Evolutionary conservation across 352 stramenopile species (phyloP), one percentile per base, ranked within the genome.

Genomic region (Plasmopara halstedii): DNA sequence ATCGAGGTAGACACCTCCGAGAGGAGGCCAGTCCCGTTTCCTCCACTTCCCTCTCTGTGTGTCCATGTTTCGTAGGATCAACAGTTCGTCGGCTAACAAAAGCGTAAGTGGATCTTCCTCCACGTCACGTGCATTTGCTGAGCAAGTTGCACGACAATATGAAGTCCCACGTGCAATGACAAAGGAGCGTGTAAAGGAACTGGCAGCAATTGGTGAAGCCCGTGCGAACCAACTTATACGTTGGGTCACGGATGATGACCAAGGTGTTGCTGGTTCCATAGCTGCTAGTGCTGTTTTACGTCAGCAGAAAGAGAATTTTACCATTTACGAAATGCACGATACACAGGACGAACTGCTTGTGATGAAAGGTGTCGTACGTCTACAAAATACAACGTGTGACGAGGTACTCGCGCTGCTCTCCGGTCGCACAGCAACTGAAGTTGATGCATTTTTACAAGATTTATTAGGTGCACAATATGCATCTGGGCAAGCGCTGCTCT

Each of bases 301-400:
- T 7, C 68, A 86, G 43, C 74, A 89, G 42, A 85, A 84, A 22
- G 78, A 86, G 26, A 87, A 85, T 56, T 87, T 84, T 58, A 65
- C 68, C 26, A 70, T 87, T 49, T 87, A 85, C 54, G 78, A 89
- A 42, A 70, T 85, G 54, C 60, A 67, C 32, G 62, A 83, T 50
- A 49, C 63, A n/a, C 35, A 34, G 21, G 62, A 74, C 43, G 52
- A 75, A 27, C 50, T 85, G 43, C 50, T 87, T 6, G 65, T 83
- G 27, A 83, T 88, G 67, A 85, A 83, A 49, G 75, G 69, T 40
- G 74, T 86, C 42, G 56, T 86, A 13, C 50, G 76, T 26, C 50
- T 86, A 22, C 75, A 86, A 46, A 79, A 67, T 50, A 83, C 73
- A 35, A 84, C 67, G 49, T 82, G 70, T 43, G 59, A 80, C 51